Percentiles rank a stretch among this genome's conserved stretches.
Conservation (phyloP, 805 yeast species). For the Phaffomyces thermotolerans region DNA sequence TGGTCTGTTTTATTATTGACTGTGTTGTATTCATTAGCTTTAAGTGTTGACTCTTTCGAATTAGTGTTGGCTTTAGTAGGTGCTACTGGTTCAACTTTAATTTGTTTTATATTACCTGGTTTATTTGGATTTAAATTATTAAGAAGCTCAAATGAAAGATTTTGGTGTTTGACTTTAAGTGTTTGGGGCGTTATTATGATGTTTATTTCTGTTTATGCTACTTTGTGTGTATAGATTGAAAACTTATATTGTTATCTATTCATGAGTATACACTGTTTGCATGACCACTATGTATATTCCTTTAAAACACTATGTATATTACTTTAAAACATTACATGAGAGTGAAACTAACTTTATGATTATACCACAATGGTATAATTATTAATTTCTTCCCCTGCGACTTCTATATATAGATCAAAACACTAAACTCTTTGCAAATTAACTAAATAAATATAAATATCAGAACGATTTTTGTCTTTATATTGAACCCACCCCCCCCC, state of each 20-base stretch:
- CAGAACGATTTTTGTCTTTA: background rate
- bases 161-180: constrained; percentile 46
- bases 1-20: constrained; percentile 43
- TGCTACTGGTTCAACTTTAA: constrained; percentile 76
- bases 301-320: too few relatives aligned
- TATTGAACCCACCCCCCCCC: too few relatives aligned
- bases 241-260: too few relatives aligned
- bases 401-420: too few relatives aligned
- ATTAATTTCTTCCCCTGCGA: too few relatives aligned
- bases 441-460: background rate
- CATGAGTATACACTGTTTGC: too few relatives aligned
- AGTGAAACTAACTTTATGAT: too few relatives aligned
- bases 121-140: constrained; percentile 53
- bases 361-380: too few relatives aligned
- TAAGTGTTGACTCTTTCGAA: constrained; percentile 56
- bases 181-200: constrained; percentile 68
- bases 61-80: constrained; percentile 69
- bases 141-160: constrained; percentile 30
- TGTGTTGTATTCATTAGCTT: constrained; percentile 48
- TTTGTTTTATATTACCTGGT: constrained; percentile 74
- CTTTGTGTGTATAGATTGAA: constrained; percentile 15
- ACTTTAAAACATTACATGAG: too few relatives aligned
- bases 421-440: too few relatives aligned
- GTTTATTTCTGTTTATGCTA: constrained; percentile 51
- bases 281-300: too few relatives aligned